Evolutionary conservation across 129 eudicot species (phyloP), one percentile per base, ranked within the genome.

Genomic region (Escallonia herrerae): DNA sequence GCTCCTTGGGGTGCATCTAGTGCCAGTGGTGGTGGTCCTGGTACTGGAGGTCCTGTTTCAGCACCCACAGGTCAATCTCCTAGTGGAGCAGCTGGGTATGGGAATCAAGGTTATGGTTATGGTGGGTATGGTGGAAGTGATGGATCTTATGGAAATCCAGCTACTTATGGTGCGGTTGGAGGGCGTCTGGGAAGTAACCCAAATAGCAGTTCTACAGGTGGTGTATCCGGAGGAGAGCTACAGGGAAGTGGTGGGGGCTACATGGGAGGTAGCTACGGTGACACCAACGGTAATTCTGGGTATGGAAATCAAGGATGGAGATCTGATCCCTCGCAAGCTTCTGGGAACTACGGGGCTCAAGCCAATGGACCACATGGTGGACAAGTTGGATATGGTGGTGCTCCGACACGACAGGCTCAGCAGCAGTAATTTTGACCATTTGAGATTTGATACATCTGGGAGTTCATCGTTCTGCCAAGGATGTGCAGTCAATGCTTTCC

Each of bases 111-210:
- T 64, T 82, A 87, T 60, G 95, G 97, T 15, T 87, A 86, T 76
- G 95, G 97, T 56, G 89, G 89, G 39, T 90, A 90, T 74, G 97
- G 94, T 49, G 90, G 83, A 59, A 73, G 10, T 56, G 97, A 87
- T 55, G 96, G 90, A 48, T 76, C 78, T 38, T 89, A 89, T 53
- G 88, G 85, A 40, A 85, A 80, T 68, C 90, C 81, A 68, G 81
- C 83, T 66, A 90, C 77, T 33, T 90, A 86, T 73, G 91, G 90
- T 57, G 85, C 87, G 22, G 87, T 75, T 69, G 95, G 94, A 44
- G 95, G 91, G 7, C 95, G 95, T 52, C 61, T 75, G 51, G 89
- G 86, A 1, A 60, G 84, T 76, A 82, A 71, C 55, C 86, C 88
- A 0, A 81, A 76, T 62, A 75, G 80, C 75, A 81, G 76, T 76